A percentile compares a stretch with the other conserved stretches of the same genome.
These are phyloP conservation scores for Dictyostelium capitatum DNA, from an alignment of 78 protist genomes.

Conservation along the genomic window DNA sequence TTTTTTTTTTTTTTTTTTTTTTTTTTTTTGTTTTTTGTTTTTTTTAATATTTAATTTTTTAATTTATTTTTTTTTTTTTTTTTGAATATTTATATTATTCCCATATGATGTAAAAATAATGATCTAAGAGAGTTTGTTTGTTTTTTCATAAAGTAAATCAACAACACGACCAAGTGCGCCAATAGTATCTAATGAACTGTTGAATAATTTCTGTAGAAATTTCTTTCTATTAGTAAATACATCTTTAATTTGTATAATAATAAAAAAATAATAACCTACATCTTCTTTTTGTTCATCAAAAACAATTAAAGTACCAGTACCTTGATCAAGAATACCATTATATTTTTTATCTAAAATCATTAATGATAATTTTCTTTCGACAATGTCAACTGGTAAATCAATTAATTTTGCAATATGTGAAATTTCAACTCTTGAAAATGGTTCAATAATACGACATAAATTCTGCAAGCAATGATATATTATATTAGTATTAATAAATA, in stretches of 20 bases:
- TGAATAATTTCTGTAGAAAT: slow-evolving; percentile 81
- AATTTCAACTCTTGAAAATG: slow-evolving; percentile 95
- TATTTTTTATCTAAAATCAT: slow-evolving; percentile 98
- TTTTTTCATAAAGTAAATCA: slow-evolving; percentile 90
- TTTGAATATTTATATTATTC: too few species aligned
- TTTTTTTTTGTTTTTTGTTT: too few species aligned
- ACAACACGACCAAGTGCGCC: slow-evolving; percentile 87
- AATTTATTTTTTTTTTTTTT: too few species aligned
- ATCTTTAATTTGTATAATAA: neutral
- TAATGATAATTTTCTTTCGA: slow-evolving; percentile 95
- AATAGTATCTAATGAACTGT: slow-evolving; percentile 88
- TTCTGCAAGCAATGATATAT: slow-evolving; percentile 42
- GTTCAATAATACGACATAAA: slow-evolving; percentile 95
- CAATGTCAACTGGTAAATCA: slow-evolving; percentile 84
- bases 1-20: too few species aligned
- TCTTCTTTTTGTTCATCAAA: slow-evolving; percentile 85
- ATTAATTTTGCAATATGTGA: slow-evolving; percentile 92
- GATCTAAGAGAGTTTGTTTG: slow-evolving; percentile 76
- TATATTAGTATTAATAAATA: neutral
- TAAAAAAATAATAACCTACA: slow-evolving; percentile 18
- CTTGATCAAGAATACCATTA: slow-evolving; percentile 98
- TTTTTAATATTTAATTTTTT: too few species aligned
- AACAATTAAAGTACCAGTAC: slow-evolving; percentile 94
- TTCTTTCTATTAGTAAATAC: neutral
- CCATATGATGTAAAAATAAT: neutral